Base-by-base conservation (phyloP, 768 basidiomycete species). In the Vishniacozyma victoriae region DNA sequence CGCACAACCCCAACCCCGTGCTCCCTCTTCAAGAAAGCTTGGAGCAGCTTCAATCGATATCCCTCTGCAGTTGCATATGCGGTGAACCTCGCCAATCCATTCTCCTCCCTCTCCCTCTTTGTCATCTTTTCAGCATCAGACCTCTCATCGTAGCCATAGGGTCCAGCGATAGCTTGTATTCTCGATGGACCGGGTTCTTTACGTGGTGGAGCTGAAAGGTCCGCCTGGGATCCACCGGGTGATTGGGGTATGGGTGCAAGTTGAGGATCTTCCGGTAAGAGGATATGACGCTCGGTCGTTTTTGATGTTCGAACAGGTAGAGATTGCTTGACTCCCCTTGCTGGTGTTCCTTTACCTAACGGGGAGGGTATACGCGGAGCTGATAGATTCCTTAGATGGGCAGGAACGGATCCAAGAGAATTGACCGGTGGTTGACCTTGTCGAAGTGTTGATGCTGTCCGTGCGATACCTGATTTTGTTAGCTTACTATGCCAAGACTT, bases 21-120 rank as follows among this genome's bases (percentile, higher is more conserved):
- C 65, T 96, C 92, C 43, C 92, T 76, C 72, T 92, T 93, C 67
- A 95, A 67, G 64, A 91, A 93, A 2, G 83, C 82, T 11, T 84
- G 82, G 18, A 95, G 73, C 0, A 86, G 73, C 69, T 88, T 91
- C 80, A 87, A 84, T 65, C 82, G 82, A 70, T 92, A 83, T 5
- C 79, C 79, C 58, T 92, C 89, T 5, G 87, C 86, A 5, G 90
- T 77, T 55, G 85, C 92, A 69, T 92, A 96, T 3, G 88, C 89
- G 0, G 91, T 90, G 45, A 93, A 79, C 24, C 90, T 78, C 50
- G 81, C 83, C 69, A 81, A 84, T 1, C 87, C 86, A 11, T 84
- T 85, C 50, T 82, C 78, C 62, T 90, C 80, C 46, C 92, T 75
- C 73, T 93, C 85, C 31, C 79, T 79, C 71, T 89, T 93, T 56